Evolutionary conservation across 805 yeast genomes (phyloP), one percentile per base, ranked within the genome.

Genomic region (Wickerhamomyces strasburgensis): DNA sequence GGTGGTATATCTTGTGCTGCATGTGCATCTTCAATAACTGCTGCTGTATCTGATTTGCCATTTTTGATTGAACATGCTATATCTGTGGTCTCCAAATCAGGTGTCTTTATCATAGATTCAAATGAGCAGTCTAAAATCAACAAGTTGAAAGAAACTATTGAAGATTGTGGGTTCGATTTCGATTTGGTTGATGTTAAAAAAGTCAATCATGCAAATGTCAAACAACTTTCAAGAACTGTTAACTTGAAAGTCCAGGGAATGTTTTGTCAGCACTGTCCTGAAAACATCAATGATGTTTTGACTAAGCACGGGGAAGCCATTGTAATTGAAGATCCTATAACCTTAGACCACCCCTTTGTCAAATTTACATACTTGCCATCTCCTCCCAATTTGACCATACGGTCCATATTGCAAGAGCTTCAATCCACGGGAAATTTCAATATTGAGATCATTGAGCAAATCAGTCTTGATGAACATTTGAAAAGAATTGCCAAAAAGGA

Each of bases 1-100:
- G 84, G 81, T 9, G 90, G 89, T 4, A 81, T 83, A 56, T 76
- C 87, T 0, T 84, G 90, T 59, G 78, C 84, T 6, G 75, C 86
- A 0, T 80, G 93, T 57, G 76, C 76, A 1, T 67, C 67, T 28
- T 64, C 89, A 0, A 72, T 84, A 9, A 59, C 65, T 8, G 58
- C 65, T 7, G 68, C 73, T 23, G 74, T 64, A 18, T 54, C 54
- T 24, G 69, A 64, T 5, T 50, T 80, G 27, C 70, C 73, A 2
- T 78, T 73, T 53, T 72, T 83, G 3, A 57, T 68, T 14, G 75
- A 72, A 14, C 65, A 69, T 24, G 72, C 74, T 7, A 67, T 83
- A 29, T 76, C 75, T 42, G 65, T 73, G 1, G 72, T 84, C 13
- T 70, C 78, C 14, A 81, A 81, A 49, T 63, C 77, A 2, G 89